phyloP scores from a whole-genome alignment of 1,284 basidiomycete genomes.

The Ustilago tritici region DNA sequence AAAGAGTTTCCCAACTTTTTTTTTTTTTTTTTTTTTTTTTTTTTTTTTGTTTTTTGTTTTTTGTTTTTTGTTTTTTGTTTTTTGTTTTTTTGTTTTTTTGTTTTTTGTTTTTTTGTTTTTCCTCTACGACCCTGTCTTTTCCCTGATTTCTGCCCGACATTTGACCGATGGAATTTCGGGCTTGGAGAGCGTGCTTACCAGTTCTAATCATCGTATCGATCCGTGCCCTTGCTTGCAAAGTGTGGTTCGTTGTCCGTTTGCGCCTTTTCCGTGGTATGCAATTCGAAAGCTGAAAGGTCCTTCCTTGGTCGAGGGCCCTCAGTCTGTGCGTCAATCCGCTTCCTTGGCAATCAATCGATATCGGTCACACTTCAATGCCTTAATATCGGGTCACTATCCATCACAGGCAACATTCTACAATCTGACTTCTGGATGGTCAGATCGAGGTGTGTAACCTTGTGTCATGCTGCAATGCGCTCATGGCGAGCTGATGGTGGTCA shows the following conservation, averaged over 20 bases:
- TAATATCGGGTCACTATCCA: neutral
- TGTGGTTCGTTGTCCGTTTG: slow-evolving; percentile 1
- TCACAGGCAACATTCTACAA: too few species aligned
- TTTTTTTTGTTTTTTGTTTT: neutral
- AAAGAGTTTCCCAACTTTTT: slow-evolving; percentile 31
- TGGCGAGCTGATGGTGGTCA: neutral
- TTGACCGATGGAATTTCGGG: slow-evolving; percentile 39
- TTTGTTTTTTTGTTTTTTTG: slow-evolving; percentile 15
- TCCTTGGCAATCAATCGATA: slow-evolving; percentile 15
- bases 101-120: slow-evolving; percentile 10
- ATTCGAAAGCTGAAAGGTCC: slow-evolving; percentile 9
- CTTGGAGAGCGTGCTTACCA: neutral
- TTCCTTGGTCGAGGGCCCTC: neutral
- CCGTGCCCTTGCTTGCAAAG: neutral
- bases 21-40: slow-evolving; percentile 9
- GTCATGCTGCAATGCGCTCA: neutral
- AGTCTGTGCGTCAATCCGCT: neutral
- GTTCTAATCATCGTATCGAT: slow-evolving; percentile 34
- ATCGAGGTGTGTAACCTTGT: neutral
- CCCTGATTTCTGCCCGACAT: slow-evolving; percentile 22
- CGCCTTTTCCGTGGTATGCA: slow-evolving; percentile 14
- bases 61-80: too few species aligned
- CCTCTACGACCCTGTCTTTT: neutral
- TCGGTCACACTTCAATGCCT: slow-evolving; percentile 7
- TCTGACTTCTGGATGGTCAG: too few species aligned